Conservation (phyloP, 1,139 yeast genomes). For the Taphrina sp. region DNA sequence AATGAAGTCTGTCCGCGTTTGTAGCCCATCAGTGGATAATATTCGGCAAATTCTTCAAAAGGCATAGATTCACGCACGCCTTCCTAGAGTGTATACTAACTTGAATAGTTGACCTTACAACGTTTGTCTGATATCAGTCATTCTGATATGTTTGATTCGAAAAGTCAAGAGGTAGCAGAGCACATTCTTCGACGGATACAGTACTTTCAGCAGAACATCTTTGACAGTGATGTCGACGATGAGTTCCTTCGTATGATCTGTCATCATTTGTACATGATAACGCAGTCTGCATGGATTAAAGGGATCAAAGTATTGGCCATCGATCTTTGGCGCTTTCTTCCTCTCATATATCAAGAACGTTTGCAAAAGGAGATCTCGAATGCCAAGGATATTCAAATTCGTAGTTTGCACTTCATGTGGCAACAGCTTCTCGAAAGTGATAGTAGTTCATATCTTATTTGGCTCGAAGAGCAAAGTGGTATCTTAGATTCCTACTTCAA, state of each 20-base stretch:
- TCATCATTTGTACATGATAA: constrained; percentile 36
- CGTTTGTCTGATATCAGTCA: constrained; percentile 11
- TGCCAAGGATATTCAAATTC: constrained; percentile 2
- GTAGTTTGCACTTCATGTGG: background rate
- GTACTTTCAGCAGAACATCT: constrained; percentile 37
- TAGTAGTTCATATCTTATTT: constrained; percentile 34
- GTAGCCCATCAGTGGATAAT: constrained; percentile 1
- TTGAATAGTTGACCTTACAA: constrained; percentile 13
- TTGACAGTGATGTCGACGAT: constrained; percentile 36
- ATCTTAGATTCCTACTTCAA: constrained; percentile 37
- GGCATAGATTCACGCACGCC: too few species aligned
- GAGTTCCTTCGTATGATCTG: constrained; percentile 35
- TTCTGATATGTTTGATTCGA: background rate
- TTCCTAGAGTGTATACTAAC: too few species aligned
- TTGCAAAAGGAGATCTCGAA: background rate
- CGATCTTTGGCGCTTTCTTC: constrained; percentile 37
- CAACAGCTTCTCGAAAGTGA: constrained; percentile 36
- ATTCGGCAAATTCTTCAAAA: constrained; percentile 3
- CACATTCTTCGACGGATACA: too few species aligned
- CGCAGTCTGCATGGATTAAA: constrained; percentile 27
- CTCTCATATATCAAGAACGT: constrained; percentile 34
- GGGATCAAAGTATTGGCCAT: constrained; percentile 35
- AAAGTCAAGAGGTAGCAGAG: constrained; percentile 33
- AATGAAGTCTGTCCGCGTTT: constrained; percentile 1
- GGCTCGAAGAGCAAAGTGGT: constrained; percentile 35